Evolutionary conservation across 192 early-diverging fungal species (phyloP).

Genomic region (Backusella parvicylindrica): DNA sequence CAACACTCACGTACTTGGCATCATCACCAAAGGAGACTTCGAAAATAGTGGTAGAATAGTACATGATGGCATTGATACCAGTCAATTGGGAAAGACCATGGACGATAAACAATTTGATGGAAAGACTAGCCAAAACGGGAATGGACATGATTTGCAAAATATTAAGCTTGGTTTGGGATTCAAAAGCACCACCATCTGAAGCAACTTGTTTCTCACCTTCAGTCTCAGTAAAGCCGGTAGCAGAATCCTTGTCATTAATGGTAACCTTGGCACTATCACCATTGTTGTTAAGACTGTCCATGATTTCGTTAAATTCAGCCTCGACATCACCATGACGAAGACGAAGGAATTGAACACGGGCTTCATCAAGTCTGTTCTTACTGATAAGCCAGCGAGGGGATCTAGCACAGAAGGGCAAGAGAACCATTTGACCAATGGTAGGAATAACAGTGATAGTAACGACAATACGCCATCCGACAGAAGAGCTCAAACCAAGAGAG

Average conservation of each 20-base stretch:
- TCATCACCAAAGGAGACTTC: slow-evolving; percentile 48
- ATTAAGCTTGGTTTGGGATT: slow-evolving; percentile 22
- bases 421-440: slow-evolving; percentile 51
- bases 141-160: slow-evolving; percentile 31
- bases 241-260: neutral
- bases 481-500: slow-evolving; percentile 36
- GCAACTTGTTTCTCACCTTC: neutral
- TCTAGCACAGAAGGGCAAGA: slow-evolving; percentile 61
- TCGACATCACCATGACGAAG: slow-evolving; percentile 58
- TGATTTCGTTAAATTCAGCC: slow-evolving; percentile 52
- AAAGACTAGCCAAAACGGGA: slow-evolving; percentile 34
- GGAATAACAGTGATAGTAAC: slow-evolving; percentile 43
- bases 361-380: slow-evolving; percentile 54
- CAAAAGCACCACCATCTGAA: neutral
- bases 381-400: slow-evolving; percentile 65
- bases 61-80: slow-evolving; percentile 67
- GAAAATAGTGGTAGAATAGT: slow-evolving; percentile 66
- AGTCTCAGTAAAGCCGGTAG: neutral
- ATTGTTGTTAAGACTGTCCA: slow-evolving; percentile 15
- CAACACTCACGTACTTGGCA: slow-evolving; percentile 50
- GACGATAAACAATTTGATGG: slow-evolving; percentile 53
- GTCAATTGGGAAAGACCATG: slow-evolving; percentile 56
- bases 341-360: slow-evolving; percentile 53
- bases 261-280: neutral
- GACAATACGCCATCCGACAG: slow-evolving; percentile 44